Conservation (phyloP, 1,284 basidiomycete genomes). For the Cutaneotrichosporon cutaneum region DNA sequence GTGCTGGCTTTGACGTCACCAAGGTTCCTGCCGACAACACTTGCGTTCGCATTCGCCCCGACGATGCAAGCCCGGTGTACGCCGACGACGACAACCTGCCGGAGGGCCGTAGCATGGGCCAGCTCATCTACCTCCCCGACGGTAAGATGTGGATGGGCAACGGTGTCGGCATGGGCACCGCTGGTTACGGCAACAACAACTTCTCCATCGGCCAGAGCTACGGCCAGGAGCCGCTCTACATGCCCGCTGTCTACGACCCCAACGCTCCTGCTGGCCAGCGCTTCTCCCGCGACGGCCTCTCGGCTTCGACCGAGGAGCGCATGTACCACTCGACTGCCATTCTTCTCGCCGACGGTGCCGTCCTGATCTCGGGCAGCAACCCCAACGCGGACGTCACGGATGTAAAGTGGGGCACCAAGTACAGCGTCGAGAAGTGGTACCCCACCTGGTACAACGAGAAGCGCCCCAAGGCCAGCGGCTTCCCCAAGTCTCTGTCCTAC, state of each 20-base stretch:
- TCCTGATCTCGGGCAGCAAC: slow-evolving; percentile 72
- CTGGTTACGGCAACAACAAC: slow-evolving; percentile 54
- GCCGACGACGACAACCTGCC: slow-evolving; percentile 67
- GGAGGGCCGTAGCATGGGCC: slow-evolving; percentile 77
- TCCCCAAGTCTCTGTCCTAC: slow-evolving; percentile 54
- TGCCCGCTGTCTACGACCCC: slow-evolving; percentile 60
- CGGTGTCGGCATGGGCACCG: slow-evolving; percentile 66
- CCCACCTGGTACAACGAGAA: slow-evolving; percentile 60
- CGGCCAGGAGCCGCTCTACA: slow-evolving; percentile 50
- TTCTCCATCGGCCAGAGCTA: slow-evolving; percentile 48
- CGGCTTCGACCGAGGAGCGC: slow-evolving; percentile 66
- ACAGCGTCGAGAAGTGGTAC: slow-evolving; percentile 52
- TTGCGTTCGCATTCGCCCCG: slow-evolving; percentile 67
- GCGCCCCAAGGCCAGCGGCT: slow-evolving; percentile 60
- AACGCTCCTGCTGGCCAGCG: slow-evolving; percentile 63
- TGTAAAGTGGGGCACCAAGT: slow-evolving; percentile 45
- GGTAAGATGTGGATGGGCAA: slow-evolving; percentile 60
- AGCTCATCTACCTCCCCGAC: slow-evolving; percentile 56
- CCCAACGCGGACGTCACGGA: slow-evolving; percentile 74
- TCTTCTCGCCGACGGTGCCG: slow-evolving; percentile 79
- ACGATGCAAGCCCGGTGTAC: slow-evolving; percentile 65
- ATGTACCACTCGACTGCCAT: slow-evolving; percentile 86
- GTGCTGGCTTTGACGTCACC: slow-evolving; percentile 49
- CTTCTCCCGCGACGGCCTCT: slow-evolving; percentile 68
- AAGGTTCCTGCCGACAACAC: slow-evolving; percentile 49